A percentile compares a stretch with the other conserved stretches of the same genome.
Evolutionary conservation across 179 eudicot species (phyloP).

Genomic region (Vitellaria paradoxa): DNA sequence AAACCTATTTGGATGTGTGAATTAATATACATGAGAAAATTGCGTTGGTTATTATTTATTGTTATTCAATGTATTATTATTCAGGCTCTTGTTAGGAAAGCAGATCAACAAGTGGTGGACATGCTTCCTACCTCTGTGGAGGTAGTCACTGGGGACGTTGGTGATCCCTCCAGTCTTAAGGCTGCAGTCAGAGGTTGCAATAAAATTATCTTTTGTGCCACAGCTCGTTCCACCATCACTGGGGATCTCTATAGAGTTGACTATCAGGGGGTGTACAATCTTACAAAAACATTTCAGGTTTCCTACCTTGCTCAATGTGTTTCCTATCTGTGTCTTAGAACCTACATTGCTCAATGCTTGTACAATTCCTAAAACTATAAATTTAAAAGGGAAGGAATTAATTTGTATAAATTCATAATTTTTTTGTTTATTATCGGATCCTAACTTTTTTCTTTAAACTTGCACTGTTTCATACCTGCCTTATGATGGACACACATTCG

Average conservation of each 20-base stretch:
- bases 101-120: slow-evolving; percentile 59
- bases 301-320: neutral
- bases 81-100: slow-evolving; percentile 77
- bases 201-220: slow-evolving; percentile 92
- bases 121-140: slow-evolving; percentile 94
- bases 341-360: too few species aligned
- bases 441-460: too few species aligned
- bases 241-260: slow-evolving; percentile 95
- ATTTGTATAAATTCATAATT: too few species aligned
- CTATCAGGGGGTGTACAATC: slow-evolving; percentile 78
- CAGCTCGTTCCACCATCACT: slow-evolving; percentile 87
- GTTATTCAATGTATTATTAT: neutral
- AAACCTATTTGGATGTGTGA: neutral
- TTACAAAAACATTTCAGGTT: slow-evolving; percentile 92
- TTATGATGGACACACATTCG: too few species aligned
- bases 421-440: too few species aligned
- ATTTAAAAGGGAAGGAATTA: too few species aligned
- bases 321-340: neutral
- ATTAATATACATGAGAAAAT: neutral
- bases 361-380: too few species aligned
- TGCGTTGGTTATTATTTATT: neutral
- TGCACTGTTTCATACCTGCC: too few species aligned
- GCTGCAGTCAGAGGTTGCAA: slow-evolving; percentile 72
- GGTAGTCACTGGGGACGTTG: slow-evolving; percentile 85
- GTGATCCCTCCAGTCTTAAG: slow-evolving; percentile 64